These are phyloP conservation scores for Melanopsichium pennsylvanicum DNA, from an alignment of 1,284 basidiomycete species.

Conservation along the genomic window DNA sequence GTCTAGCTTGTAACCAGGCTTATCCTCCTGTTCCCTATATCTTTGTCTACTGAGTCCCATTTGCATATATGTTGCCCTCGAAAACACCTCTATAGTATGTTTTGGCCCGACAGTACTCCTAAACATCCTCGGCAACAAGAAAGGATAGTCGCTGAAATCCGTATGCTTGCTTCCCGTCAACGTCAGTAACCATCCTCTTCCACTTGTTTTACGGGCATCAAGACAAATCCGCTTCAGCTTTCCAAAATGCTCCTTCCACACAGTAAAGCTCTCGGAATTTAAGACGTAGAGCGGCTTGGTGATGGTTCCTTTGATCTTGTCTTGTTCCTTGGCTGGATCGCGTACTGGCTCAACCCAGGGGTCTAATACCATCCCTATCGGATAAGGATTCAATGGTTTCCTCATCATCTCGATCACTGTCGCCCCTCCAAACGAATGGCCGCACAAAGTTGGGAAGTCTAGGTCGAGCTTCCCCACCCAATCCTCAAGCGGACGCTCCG, in stretches of 20 bases:
- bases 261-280: constrained; percentile 52
- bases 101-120: constrained; percentile 49
- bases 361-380: constrained; percentile 49
- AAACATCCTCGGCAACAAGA: constrained; percentile 52
- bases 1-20: constrained; percentile 15
- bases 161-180: constrained; percentile 54
- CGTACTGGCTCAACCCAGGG: constrained; percentile 57
- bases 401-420: constrained; percentile 54
- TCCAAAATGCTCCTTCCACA: constrained; percentile 47
- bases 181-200: constrained; percentile 57
- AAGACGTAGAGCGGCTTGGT: constrained; percentile 50
- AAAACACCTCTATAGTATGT: constrained; percentile 45
- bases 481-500: constrained; percentile 14
- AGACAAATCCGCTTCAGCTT: constrained; percentile 44
- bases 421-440: constrained; percentile 65
- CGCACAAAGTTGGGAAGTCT: constrained; percentile 32
- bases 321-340: constrained; percentile 38
- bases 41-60: constrained; percentile 41
- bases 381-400: constrained; percentile 19
- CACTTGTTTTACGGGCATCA: constrained; percentile 30
- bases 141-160: constrained; percentile 57
- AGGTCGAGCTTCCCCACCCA: constrained; percentile 59
- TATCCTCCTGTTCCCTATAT: constrained; percentile 9
- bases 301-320: constrained; percentile 29
- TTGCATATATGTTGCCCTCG: constrained; percentile 41